Evolutionary conservation across 257 asterid species (phyloP), one percentile per base, ranked within the genome.

Genomic region (Solanum pinnatisectum): DNA sequence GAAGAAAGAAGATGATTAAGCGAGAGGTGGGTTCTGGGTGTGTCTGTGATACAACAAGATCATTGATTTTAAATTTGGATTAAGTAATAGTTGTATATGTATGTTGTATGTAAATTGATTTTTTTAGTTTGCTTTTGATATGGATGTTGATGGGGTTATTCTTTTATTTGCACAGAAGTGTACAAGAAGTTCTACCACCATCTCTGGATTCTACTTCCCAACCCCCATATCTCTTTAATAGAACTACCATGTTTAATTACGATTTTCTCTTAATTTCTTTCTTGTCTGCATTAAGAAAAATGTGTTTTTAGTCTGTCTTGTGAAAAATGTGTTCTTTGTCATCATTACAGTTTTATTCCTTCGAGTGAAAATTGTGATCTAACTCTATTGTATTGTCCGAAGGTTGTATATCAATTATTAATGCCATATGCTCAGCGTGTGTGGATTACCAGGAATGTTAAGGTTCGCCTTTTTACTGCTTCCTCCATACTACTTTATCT

Each of bases 391-490:
- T 84, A 15, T 81, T 86, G 86, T 70, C 13, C 78, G 90, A 89
- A 96, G 98, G 94, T 85, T 96, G 93, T 96, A 95, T 82, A 85
- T 89, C 89, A 88, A 87, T 88, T 91, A 91, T 86, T 86, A 87
- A 37, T 96, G 97, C 86, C 99, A 1, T 94, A 10, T 91, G 94
- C 95, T 84, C 98, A 95, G 91, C 98, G 98, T 42, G 90, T 86
- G 4, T 94, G 98, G 98, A 93, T 95, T 49, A 87, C 86, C 82
- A 90, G 96, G 91, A 96, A 96, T 88, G 90, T 88, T 74, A 96
- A 94, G 98, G 98, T 93, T 87, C 88, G 85, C 8, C 30, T 36
- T 20, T 73, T 36, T 20, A 73, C 49, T 4, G 4, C 23, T 71
- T 22, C 11, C 6, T 25, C 36, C 10, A 3, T 68, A 13, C 39